Conservation (phyloP, 2,329 filamentous ascomycete genomes). For the Penicillium sp. region DNA sequence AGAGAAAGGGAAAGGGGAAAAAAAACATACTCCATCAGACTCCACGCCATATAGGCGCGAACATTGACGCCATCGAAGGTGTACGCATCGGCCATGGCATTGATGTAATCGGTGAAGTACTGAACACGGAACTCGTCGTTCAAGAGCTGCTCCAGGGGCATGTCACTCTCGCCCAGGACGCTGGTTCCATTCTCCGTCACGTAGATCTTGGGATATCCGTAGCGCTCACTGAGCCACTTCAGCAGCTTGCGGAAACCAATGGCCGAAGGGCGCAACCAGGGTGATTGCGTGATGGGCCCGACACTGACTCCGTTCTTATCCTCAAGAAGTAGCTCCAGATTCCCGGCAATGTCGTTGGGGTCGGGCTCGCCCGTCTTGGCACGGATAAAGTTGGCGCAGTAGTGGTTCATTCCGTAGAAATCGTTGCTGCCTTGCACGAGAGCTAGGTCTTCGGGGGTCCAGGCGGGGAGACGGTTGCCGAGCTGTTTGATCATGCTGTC, state of each 20-base stretch:
- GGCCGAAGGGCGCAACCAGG: constrained; percentile 73
- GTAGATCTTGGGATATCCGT: constrained; percentile 70
- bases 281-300: constrained; percentile 73
- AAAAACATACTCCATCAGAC: constrained; percentile 62
- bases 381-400: constrained; percentile 81
- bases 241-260: constrained; percentile 71
- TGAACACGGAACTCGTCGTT: constrained; percentile 74
- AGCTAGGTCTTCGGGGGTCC: constrained; percentile 64
- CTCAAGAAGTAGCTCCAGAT: constrained; percentile 65
- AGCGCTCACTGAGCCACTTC: constrained; percentile 70
- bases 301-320: constrained; percentile 69
- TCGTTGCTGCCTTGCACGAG: constrained; percentile 83
- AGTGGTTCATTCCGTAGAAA: constrained; percentile 94
- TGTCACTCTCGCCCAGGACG: constrained; percentile 73
- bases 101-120: constrained; percentile 74
- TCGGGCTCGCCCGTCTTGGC: constrained; percentile 59
- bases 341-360: constrained; percentile 64
- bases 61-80: constrained; percentile 71
- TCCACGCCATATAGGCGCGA: constrained; percentile 78
- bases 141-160: constrained; percentile 63
- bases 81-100: constrained; percentile 67
- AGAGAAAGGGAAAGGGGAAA: too few relatives aligned
- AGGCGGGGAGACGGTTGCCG: constrained; percentile 67
- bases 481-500: constrained; percentile 77
- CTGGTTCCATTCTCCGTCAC: constrained; percentile 87